These are phyloP conservation scores for Phaseolus coccineus DNA, from an alignment of 331 rosid genomes.

Conservation along the genomic window DNA sequence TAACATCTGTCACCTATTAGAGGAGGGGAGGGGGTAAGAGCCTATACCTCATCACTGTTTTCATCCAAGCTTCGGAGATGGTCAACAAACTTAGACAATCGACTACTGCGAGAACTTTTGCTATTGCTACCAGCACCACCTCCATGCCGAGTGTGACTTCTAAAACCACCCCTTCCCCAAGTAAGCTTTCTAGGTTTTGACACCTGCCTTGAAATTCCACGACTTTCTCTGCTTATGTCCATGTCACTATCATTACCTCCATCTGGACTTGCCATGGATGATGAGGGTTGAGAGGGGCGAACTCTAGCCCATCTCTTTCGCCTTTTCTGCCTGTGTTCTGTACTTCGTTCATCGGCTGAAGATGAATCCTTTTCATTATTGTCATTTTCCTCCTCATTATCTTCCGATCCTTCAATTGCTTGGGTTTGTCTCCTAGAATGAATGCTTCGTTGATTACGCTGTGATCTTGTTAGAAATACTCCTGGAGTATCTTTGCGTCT, in stretches of 20 bases:
- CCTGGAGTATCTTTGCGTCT: conserved; percentile 75
- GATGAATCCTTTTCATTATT: conserved; percentile 70
- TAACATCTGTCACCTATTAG: conserved; percentile 19
- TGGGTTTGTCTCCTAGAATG: conserved; percentile 70
- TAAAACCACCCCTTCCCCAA: conserved; percentile 95
- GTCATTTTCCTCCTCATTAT: conserved; percentile 78
- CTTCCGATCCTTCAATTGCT: conserved; percentile 75
- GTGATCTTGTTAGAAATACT: conserved; percentile 64
- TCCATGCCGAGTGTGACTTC: conserved; percentile 87
- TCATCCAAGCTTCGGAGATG: conserved; percentile 76
- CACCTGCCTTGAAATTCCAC: conserved; percentile 67
- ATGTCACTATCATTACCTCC: conserved; percentile 72
- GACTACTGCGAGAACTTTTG: conserved; percentile 71
- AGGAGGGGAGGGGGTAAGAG: background rate
- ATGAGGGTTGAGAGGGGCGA: conserved; percentile 77
- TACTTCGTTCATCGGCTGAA: conserved; percentile 69
- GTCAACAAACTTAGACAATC: conserved; percentile 79
- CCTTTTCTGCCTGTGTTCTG: conserved; percentile 67
- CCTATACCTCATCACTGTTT: conserved; percentile 70
- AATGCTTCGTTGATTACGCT: conserved; percentile 65
- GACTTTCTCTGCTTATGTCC: conserved; percentile 70
- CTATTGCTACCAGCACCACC: conserved; percentile 67
- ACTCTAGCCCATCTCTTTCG: conserved; percentile 69
- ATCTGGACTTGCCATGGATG: conserved; percentile 72
- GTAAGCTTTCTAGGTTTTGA: conserved; percentile 81